Percentiles rank a stretch among this genome's conserved stretches.
These are phyloP conservation scores for Heritiera littoralis DNA, from an alignment of 345 rosid species.

Conservation along the genomic window DNA sequence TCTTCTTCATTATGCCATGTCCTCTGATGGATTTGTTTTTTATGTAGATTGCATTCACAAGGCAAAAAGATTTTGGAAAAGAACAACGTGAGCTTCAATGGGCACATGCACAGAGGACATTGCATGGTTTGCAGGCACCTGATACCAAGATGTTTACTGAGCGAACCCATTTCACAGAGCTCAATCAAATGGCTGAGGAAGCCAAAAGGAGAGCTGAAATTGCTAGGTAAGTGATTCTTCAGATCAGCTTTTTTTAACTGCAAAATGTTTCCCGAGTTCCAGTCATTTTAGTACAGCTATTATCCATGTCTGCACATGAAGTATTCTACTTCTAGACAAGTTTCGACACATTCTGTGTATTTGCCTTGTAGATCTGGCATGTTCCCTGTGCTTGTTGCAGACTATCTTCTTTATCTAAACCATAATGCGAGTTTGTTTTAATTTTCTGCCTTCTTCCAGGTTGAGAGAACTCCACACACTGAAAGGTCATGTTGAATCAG, in stretches of 20 bases:
- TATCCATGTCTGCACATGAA: neutral
- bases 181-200: slow-evolving; percentile 94
- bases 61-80: slow-evolving; percentile 95
- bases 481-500: slow-evolving; percentile 97
- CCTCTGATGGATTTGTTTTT: slow-evolving; percentile 17
- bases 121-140: slow-evolving; percentile 93
- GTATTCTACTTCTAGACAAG: neutral
- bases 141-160: slow-evolving; percentile 94
- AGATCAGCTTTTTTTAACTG: neutral
- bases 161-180: slow-evolving; percentile 78
- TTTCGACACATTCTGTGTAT: neutral
- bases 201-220: slow-evolving; percentile 99
- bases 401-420: neutral
- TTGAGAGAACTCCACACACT: slow-evolving; percentile 91
- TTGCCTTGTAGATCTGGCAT: neutral
- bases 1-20: slow-evolving; percentile 10
- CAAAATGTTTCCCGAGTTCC: neutral
- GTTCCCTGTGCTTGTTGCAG: neutral
- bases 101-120: slow-evolving; percentile 98
- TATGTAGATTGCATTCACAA: slow-evolving; percentile 91
- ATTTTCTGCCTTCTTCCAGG: slow-evolving; percentile 41
- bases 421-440: neutral
- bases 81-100: slow-evolving; percentile 98
- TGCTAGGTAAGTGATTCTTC: slow-evolving; percentile 56
- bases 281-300: neutral